These are phyloP conservation scores for Citrus reticulata DNA, from an alignment of 345 rosid genomes.

Conservation along the genomic window DNA sequence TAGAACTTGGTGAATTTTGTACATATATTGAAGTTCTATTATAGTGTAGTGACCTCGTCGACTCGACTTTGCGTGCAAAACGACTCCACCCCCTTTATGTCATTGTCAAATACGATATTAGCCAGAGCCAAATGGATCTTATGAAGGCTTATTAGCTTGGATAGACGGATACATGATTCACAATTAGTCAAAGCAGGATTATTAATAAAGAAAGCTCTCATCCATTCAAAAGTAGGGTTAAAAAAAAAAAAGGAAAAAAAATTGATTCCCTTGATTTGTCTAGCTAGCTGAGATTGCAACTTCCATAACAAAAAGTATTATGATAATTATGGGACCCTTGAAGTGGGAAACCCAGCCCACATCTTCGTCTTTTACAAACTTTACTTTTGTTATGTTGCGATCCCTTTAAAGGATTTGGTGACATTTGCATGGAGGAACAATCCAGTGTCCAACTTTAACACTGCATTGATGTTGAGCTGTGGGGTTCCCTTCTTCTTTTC, in stretches of 20 bases:
- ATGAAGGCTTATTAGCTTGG: background rate
- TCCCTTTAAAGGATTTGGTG: slow-evolving; percentile 12
- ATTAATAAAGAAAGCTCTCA: background rate
- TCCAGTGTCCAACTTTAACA: slow-evolving; percentile 34
- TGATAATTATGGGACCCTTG: slow-evolving; percentile 10
- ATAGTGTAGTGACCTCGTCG: background rate
- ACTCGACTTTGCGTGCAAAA: background rate
- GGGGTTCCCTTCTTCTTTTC: slow-evolving; percentile 5
- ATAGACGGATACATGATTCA: background rate
- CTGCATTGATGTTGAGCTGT: slow-evolving; percentile 21
- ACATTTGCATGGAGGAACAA: slow-evolving; percentile 32
- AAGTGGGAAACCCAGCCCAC: background rate
- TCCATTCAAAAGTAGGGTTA: background rate
- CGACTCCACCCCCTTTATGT: background rate
- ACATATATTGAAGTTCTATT: background rate
- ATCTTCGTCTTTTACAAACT: background rate
- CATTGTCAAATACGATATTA: background rate
- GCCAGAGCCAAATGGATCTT: background rate
- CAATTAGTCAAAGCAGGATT: too few species aligned
- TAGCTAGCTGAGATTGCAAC: background rate
- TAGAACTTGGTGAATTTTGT: background rate
- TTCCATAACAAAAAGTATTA: slow-evolving; percentile 11
- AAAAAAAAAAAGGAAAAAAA: too few species aligned
- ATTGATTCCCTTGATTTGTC: background rate
- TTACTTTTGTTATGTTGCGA: background rate